These are phyloP conservation scores for Boletales sp. DNA, from an alignment of 768 basidiomycete genomes.

Conservation along the genomic window DNA sequence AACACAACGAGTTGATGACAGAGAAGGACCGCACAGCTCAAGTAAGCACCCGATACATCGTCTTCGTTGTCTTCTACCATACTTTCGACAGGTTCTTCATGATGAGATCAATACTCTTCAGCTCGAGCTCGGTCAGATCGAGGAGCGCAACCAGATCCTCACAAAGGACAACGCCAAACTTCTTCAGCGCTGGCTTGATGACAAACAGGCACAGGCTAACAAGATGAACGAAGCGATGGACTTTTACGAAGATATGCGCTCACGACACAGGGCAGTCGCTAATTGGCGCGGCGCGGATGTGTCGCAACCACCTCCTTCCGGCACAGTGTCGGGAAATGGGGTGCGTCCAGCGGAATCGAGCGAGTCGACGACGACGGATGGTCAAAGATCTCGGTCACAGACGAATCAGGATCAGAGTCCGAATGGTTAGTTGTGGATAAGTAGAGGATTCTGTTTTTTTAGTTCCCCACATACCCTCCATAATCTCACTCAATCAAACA, in stretches of 20 bases:
- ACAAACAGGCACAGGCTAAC: slow-evolving; percentile 89
- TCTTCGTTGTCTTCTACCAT: slow-evolving; percentile 1
- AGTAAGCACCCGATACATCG: slow-evolving; percentile 38
- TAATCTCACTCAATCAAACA: slow-evolving; percentile 11
- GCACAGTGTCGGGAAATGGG: slow-evolving; percentile 40
- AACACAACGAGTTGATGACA: slow-evolving; percentile 79
- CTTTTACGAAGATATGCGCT: slow-evolving; percentile 85
- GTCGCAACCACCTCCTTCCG: slow-evolving; percentile 34
- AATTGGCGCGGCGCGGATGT: slow-evolving; percentile 50
- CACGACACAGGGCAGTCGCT: slow-evolving; percentile 59
- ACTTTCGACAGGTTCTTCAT: slow-evolving; percentile 67
- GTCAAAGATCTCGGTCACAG: slow-evolving; percentile 65
- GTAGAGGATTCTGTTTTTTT: slow-evolving; percentile 12
- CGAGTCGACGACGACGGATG: slow-evolving; percentile 53
- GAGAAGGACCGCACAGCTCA: slow-evolving; percentile 90
- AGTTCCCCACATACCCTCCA: slow-evolving; percentile 19
- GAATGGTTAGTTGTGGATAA: slow-evolving; percentile 83
- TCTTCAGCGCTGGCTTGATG: slow-evolving; percentile 94
- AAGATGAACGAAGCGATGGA: slow-evolving; percentile 93
- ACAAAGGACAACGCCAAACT: slow-evolving; percentile 92
- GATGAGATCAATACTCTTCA: slow-evolving; percentile 93
- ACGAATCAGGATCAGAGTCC: slow-evolving; percentile 78
- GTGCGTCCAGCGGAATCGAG: slow-evolving; percentile 39
- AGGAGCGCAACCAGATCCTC: slow-evolving; percentile 82
- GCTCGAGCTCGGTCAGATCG: slow-evolving; percentile 86